Evolutionary conservation across 2,329 filamentous ascomycete species (phyloP).

Genomic region (Fusarium sp.): DNA sequence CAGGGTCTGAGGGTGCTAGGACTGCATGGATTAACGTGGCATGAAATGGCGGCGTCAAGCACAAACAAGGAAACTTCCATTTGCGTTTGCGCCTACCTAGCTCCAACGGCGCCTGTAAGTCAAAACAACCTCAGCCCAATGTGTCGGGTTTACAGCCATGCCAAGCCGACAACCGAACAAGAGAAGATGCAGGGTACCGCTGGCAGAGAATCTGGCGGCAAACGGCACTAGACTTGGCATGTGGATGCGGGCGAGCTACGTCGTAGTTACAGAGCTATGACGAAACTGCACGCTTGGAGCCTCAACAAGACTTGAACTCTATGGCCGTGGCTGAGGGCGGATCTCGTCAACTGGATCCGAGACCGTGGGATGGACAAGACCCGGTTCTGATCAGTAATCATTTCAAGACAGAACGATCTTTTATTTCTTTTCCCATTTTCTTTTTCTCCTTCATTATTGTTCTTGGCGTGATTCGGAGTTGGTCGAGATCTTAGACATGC

Average conservation of each 20-base stretch:
- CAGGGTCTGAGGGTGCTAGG: not conserved
- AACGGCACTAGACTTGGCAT: not conserved
- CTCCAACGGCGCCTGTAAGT: not conserved
- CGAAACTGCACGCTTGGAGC: not conserved
- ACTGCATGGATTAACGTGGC: not conserved
- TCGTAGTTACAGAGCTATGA: not conserved
- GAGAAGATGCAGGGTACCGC: not conserved
- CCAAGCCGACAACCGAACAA: not conserved
- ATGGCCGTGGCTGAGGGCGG: not conserved
- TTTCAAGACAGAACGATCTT: not conserved
- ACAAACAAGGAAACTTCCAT: not conserved
- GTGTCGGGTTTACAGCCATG: not conserved
- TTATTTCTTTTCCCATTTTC: not conserved
- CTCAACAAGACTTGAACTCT: not conserved
- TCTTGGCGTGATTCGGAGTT: not conserved
- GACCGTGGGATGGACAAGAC: not conserved
- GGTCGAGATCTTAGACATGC: not conserved
- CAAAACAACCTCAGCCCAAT: not conserved
- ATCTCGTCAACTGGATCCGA: not conserved
- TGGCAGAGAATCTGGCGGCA: not conserved
- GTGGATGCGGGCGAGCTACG: not conserved
- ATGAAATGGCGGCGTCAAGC: not conserved
- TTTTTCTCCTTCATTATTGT: not conserved
- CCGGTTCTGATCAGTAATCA: conserved; percentile 13
- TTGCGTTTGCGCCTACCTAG: not conserved